Evolutionary conservation across 192 early-diverging fungal species (phyloP).

Genomic region (Gryganskiella cystojenkinii): DNA sequence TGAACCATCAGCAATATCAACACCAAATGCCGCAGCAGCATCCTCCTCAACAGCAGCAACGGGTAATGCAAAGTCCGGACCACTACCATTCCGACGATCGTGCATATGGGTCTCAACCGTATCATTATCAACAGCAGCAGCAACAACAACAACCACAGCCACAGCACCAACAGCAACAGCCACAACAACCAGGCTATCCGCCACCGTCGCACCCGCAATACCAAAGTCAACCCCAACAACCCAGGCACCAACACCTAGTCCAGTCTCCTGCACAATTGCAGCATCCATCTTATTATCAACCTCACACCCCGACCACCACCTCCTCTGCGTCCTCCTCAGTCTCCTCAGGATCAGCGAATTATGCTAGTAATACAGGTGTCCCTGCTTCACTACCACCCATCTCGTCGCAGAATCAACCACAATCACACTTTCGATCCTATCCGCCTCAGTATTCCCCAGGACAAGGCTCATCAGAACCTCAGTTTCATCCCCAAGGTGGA

Average conservation of each 20-base stretch:
- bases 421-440: conserved; percentile 30
- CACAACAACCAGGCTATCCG: too few species aligned
- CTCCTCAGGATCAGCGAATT: not conserved
- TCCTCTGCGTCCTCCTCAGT: conserved; percentile 3
- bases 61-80: conserved; percentile 5
- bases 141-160: conserved; percentile 13
- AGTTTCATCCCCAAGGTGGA: not conserved
- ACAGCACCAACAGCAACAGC: conserved; percentile 20
- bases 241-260: conserved; percentile 17
- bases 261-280: conserved; percentile 5
- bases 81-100: conserved; percentile 32
- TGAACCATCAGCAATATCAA: conserved; percentile 11
- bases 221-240: not conserved
- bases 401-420: conserved; percentile 14
- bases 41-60: conserved; percentile 20
- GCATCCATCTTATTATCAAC: conserved; percentile 24
- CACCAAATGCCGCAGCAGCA: conserved; percentile 19
- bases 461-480: conserved; percentile 16
- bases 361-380: not conserved
- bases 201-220: not conserved
- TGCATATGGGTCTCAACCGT: conserved; percentile 13
- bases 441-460: conserved; percentile 31
- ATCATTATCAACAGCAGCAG: conserved; percentile 27
- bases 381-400: conserved; percentile 36
- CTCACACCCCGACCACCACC: conserved; percentile 9